These are phyloP conservation scores for Halophytophthora batemanensis DNA, from an alignment of 352 stramenopile species.

Conservation along the genomic window DNA sequence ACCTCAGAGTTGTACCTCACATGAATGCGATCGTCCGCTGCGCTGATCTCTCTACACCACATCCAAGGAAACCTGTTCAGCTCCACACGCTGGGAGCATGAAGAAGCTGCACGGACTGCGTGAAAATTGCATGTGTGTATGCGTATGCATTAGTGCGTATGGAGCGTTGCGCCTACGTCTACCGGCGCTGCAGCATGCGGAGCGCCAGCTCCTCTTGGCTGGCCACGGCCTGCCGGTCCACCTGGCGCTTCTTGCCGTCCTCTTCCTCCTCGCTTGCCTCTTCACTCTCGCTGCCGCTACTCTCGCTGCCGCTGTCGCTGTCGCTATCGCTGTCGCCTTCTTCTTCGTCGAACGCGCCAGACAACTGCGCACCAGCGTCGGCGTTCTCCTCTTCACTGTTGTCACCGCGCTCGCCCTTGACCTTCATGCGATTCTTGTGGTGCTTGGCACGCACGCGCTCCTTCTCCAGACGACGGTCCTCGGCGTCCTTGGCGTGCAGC, in stretches of 20 bases:
- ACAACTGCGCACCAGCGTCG: slow-evolving; percentile 19
- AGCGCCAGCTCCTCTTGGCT: slow-evolving; percentile 81
- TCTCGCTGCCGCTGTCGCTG: slow-evolving; percentile 28
- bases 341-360: slow-evolving; percentile 30
- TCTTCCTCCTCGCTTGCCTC: slow-evolving; percentile 38
- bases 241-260: slow-evolving; percentile 27
- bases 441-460: slow-evolving; percentile 88
- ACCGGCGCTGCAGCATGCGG: slow-evolving; percentile 69
- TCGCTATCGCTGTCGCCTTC: slow-evolving; percentile 25
- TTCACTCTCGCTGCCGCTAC: too few relatives aligned
- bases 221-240: slow-evolving; percentile 45
- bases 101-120: too few relatives aligned
- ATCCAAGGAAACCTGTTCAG: too few relatives aligned
- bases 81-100: too few relatives aligned
- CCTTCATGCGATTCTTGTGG: slow-evolving; percentile 84
- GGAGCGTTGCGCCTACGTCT: slow-evolving; percentile 12
- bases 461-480: slow-evolving; percentile 81
- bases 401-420: slow-evolving; percentile 71
- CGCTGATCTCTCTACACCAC: too few relatives aligned
- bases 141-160: neutral
- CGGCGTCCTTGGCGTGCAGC: slow-evolving; percentile 71
- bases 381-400: slow-evolving; percentile 32
- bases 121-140: too few relatives aligned
- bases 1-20: too few relatives aligned
- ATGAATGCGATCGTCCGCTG: too few relatives aligned